A percentile compares a stretch with the other conserved stretches of the same genome.
These are phyloP conservation scores for Alliaria petiolata DNA, from an alignment of 345 rosid species.

Conservation along the genomic window DNA sequence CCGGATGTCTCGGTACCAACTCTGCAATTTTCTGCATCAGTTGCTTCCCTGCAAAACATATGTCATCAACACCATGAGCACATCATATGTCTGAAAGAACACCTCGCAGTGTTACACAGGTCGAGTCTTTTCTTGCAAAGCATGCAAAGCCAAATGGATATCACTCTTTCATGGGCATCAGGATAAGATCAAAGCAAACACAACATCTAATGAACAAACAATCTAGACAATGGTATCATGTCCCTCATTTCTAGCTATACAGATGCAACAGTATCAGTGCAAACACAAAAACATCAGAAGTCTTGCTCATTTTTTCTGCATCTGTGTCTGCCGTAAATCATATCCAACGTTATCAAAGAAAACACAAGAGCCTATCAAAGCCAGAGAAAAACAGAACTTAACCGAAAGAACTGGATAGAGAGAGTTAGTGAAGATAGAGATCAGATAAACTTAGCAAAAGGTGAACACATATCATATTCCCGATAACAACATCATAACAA, in stretches of 20 bases:
- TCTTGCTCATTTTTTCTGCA: background rate
- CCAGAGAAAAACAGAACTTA: background rate
- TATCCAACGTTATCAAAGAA: background rate
- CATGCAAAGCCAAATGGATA: background rate
- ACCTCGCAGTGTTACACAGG: too few species aligned
- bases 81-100: background rate
- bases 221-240: background rate
- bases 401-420: background rate
- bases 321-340: background rate
- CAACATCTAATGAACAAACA: background rate
- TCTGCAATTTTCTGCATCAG: conserved; percentile 86
- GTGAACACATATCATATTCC: background rate
- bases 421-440: background rate
- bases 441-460: background rate
- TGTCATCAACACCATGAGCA: background rate
- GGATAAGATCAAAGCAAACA: background rate
- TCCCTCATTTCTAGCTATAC: background rate
- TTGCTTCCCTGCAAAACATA: conserved; percentile 64
- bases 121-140: too few species aligned
- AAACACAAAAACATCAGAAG: background rate
- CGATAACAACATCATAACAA: background rate
- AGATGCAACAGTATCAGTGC: background rate
- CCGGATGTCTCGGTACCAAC: conserved; percentile 84
- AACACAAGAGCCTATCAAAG: background rate
- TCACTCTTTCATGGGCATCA: background rate